Conservation (phyloP, 805 yeast species). For the Ogataea methylovora region DNA sequence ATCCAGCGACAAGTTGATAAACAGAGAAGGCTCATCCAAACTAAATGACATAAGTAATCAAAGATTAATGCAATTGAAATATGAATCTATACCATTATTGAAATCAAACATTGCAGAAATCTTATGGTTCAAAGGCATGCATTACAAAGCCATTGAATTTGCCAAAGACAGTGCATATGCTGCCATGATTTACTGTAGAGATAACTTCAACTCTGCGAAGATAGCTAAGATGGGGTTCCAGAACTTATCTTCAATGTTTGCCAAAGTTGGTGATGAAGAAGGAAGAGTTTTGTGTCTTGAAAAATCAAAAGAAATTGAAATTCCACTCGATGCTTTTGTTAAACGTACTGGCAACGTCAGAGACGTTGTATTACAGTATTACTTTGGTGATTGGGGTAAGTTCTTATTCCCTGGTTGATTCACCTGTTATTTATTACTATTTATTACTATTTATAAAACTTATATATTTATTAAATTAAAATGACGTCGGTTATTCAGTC, state of each 20-base stretch:
- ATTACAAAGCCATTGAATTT: slow-evolving; percentile 30
- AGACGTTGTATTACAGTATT: slow-evolving; percentile 24
- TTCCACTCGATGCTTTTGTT: slow-evolving; percentile 23
- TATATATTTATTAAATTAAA: too few species aligned
- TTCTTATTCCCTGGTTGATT: slow-evolving; percentile 22
- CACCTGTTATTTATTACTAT: neutral
- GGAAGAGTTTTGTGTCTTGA: slow-evolving; percentile 16
- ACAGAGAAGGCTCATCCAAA: slow-evolving; percentile 5
- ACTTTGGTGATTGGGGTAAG: slow-evolving; percentile 28
- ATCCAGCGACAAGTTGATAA: slow-evolving; percentile 10
- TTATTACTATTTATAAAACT: too few species aligned
- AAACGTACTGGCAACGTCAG: slow-evolving; percentile 16
- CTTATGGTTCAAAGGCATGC: slow-evolving; percentile 27
- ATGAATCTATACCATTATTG: slow-evolving; percentile 28
- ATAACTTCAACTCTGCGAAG: slow-evolving; percentile 29
- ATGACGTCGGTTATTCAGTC: too few species aligned
- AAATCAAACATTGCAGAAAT: slow-evolving; percentile 36
- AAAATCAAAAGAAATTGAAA: slow-evolving; percentile 19
- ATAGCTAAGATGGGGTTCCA: slow-evolving; percentile 29
- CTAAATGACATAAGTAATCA: slow-evolving; percentile 10
- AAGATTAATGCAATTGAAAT: slow-evolving; percentile 17
- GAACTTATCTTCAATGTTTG: slow-evolving; percentile 29
- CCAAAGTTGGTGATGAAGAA: slow-evolving; percentile 19
- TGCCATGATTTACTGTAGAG: slow-evolving; percentile 21
- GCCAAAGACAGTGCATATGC: slow-evolving; percentile 30